These are phyloP conservation scores for Fusarium nematophilum DNA, from an alignment of 2,329 filamentous ascomycete genomes.

Conservation along the genomic window DNA sequence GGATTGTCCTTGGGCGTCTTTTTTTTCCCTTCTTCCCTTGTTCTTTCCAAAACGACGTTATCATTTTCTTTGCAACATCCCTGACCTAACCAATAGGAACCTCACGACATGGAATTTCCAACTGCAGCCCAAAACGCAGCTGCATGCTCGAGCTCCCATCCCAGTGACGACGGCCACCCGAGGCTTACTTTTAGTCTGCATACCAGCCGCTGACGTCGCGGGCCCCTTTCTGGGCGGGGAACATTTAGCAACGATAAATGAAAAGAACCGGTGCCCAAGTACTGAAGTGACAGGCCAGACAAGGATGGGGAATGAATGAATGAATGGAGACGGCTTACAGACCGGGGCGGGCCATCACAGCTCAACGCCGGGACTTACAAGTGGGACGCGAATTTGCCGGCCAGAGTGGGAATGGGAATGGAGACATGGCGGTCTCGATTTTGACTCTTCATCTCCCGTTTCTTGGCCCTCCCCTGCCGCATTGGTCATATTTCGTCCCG, in stretches of 20 bases:
- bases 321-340: not conserved
- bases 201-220: constrained; percentile 35
- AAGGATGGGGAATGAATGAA: too few relatives aligned
- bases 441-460: not conserved
- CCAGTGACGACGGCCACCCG: not conserved
- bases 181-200: constrained; percentile 6
- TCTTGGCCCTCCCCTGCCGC: constrained; percentile 4
- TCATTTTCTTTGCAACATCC: too few relatives aligned
- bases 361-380: constrained; percentile 4
- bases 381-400: constrained; percentile 1
- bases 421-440: constrained; percentile 17
- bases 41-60: too few relatives aligned
- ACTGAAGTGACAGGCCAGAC: not conserved
- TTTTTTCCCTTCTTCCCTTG: too few relatives aligned
- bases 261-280: not conserved
- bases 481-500: not conserved
- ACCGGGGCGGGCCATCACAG: not conserved
- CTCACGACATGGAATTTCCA: constrained; percentile 2
- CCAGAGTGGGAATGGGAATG: constrained; percentile 24
- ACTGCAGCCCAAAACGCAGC: constrained; percentile 12
- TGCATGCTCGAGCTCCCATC: too few relatives aligned
- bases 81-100: constrained; percentile 20
- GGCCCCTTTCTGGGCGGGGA: constrained; percentile 12
- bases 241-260: constrained; percentile 8
- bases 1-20: too few relatives aligned